Percentiles rank a stretch among this genome's conserved stretches.
Evolutionary conservation across 208 protist species (phyloP).

Genomic region (Leptomonas pyrrhocoris): DNA sequence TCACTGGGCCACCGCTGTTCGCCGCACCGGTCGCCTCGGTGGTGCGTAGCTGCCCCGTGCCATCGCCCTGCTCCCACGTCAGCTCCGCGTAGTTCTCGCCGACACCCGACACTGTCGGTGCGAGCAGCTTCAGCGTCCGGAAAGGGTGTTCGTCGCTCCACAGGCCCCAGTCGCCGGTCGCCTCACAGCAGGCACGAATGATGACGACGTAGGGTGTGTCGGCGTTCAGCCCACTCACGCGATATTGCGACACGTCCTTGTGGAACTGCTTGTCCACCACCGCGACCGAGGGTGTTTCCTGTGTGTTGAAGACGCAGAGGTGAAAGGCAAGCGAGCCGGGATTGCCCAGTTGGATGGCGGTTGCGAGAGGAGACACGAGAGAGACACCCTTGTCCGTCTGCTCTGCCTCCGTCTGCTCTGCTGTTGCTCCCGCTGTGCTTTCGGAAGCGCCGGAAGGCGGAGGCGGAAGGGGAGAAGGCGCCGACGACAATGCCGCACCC

Average conservation of each 20-base stretch:
- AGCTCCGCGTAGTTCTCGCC: constrained; percentile 85
- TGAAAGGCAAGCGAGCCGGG: constrained; percentile 80
- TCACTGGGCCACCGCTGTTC: constrained; percentile 1
- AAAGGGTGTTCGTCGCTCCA: constrained; percentile 86
- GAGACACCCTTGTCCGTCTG: not conserved
- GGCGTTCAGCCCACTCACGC: constrained; percentile 50
- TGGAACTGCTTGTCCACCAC: constrained; percentile 90
- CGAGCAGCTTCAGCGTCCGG: constrained; percentile 64
- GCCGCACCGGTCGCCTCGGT: constrained; percentile 11
- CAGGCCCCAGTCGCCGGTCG: constrained; percentile 75
- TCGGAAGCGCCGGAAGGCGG: not conserved
- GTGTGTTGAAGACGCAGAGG: constrained; percentile 78
- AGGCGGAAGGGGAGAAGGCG: not conserved
- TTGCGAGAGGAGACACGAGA: constrained; percentile 1
- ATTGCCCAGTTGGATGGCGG: constrained; percentile 56
- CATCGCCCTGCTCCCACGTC: constrained; percentile 66
- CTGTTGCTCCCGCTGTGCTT: not conserved
- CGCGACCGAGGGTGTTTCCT: constrained; percentile 72
- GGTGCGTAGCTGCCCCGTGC: constrained; percentile 28
- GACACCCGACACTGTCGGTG: constrained; percentile 46
- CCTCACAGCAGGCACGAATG: constrained; percentile 72
- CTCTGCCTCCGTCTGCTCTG: not conserved
- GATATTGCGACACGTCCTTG: constrained; percentile 62
- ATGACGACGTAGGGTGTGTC: constrained; percentile 85
- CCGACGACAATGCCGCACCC: not conserved